Conservation (phyloP, 495 filamentous ascomycete species). For the Hypoxylon trugodes region DNA sequence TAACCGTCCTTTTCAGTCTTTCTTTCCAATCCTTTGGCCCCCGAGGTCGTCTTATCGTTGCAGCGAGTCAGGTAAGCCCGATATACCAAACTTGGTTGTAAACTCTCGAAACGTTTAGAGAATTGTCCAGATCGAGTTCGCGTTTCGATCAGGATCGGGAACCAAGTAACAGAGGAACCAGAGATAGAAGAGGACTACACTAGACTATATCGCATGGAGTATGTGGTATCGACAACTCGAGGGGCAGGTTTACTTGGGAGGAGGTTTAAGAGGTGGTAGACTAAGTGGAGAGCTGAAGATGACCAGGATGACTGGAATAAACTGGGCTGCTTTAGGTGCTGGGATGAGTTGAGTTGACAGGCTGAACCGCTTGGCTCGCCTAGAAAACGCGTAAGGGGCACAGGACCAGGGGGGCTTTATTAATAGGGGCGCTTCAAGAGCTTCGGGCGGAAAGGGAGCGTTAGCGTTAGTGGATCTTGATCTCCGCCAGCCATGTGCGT, state of each 20-base stretch:
- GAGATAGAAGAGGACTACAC: too few species aligned
- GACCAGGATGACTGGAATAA: conserved; percentile 1
- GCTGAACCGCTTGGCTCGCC: conserved; percentile 30
- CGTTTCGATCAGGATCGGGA: conserved; percentile 4
- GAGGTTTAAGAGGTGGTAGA: conserved; percentile 24
- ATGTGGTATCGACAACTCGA: conserved; percentile 3
- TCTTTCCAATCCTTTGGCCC: background rate
- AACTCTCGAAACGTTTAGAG: background rate
- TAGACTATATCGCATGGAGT: conserved; percentile 7
- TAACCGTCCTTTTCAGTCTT: too few species aligned
- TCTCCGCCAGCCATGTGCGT: conserved; percentile 37
- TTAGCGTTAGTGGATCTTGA: conserved; percentile 29
- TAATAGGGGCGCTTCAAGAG: conserved; percentile 14
- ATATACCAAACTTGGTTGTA: background rate
- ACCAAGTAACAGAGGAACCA: background rate
- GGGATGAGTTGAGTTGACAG: conserved; percentile 24
- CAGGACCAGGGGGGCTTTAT: conserved; percentile 15
- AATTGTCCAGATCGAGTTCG: background rate
- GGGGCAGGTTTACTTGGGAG: conserved; percentile 3
- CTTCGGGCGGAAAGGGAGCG: background rate
- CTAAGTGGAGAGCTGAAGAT: conserved; percentile 42
- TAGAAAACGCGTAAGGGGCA: conserved; percentile 26
- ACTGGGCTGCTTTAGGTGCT: too few species aligned
- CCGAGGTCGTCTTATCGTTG: background rate
- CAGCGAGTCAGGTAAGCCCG: background rate